These are phyloP conservation scores for Aegilops longissima DNA, from an alignment of 176 grass and related monocot species.

Conservation along the genomic window DNA sequence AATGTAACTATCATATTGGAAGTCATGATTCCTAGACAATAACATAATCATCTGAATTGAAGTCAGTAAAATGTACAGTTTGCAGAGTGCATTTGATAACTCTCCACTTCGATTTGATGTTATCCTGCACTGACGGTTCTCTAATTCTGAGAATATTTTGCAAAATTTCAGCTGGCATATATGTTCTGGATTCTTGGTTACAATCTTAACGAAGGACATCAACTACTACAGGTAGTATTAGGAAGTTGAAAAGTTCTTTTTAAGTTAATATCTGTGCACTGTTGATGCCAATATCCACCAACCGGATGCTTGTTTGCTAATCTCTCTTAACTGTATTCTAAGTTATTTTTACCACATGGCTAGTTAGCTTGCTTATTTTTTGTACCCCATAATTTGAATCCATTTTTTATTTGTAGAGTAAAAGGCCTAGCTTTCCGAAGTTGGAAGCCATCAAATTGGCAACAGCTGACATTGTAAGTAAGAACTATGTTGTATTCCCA, in stretches of 20 bases:
- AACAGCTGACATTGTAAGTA: conserved; percentile 88
- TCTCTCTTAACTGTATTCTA: background rate
- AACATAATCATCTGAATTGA: background rate
- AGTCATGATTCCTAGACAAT: no score
- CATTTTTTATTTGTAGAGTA: conserved; percentile 55
- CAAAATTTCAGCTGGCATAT: conserved; percentile 53
- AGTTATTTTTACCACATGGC: conserved; percentile 5
- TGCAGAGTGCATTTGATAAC: background rate
- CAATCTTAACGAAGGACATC: conserved; percentile 54
- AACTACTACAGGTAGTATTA: conserved; percentile 66
- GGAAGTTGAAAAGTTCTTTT: background rate
- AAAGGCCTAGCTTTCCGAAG: conserved; percentile 78
- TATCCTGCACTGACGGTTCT: background rate
- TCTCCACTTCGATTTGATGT: background rate
- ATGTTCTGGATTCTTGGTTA: conserved; percentile 79
- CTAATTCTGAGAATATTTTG: conserved; percentile 2
- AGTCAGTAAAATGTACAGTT: background rate
- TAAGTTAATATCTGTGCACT: background rate
- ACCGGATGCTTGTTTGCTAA: background rate
- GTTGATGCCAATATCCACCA: background rate
- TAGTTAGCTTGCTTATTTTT: conserved; percentile 18
- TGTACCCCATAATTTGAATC: background rate
- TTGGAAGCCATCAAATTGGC: conserved; percentile 90
- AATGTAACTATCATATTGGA: no score
- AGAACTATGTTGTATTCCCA: conserved; percentile 3